Conservation (phyloP, 345 rosid genomes). For the Theobroma cacao region DNA sequence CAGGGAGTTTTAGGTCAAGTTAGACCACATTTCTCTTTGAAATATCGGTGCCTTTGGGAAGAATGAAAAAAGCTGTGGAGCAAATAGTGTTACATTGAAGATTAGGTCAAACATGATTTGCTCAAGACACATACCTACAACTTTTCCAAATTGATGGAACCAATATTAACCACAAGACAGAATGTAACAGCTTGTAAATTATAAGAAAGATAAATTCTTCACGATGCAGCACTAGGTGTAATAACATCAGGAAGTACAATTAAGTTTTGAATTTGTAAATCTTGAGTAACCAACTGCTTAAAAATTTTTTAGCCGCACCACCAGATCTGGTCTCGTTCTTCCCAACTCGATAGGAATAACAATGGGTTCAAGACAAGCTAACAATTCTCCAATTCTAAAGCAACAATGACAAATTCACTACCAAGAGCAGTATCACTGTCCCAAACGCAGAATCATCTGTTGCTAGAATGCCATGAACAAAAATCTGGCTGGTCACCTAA, state of each 20-base stretch:
- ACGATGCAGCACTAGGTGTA: not conserved
- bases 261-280: not conserved
- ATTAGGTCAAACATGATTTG: not conserved
- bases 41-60: no score
- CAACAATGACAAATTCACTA: conserved; percentile 23
- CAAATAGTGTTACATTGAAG: not conserved
- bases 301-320: conserved; percentile 24
- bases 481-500: conserved; percentile 27
- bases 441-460: conserved; percentile 27
- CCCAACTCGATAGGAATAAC: conserved; percentile 25
- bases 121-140: not conserved
- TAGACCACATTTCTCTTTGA: no score
- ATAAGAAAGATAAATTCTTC: not conserved
- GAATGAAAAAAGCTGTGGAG: not conserved
- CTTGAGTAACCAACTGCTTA: not conserved
- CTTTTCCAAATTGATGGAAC: not conserved
- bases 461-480: conserved; percentile 26
- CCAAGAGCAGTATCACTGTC: conserved; percentile 14
- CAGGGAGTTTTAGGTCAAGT: no score
- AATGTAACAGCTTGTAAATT: conserved; percentile 1
- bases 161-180: not conserved
- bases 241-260: not conserved
- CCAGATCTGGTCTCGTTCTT: conserved; percentile 17
- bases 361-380: conserved; percentile 27
- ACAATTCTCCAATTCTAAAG: conserved; percentile 17